These are phyloP conservation scores for Neoboletus magnificus DNA, from an alignment of 768 basidiomycete genomes.

Conservation along the genomic window DNA sequence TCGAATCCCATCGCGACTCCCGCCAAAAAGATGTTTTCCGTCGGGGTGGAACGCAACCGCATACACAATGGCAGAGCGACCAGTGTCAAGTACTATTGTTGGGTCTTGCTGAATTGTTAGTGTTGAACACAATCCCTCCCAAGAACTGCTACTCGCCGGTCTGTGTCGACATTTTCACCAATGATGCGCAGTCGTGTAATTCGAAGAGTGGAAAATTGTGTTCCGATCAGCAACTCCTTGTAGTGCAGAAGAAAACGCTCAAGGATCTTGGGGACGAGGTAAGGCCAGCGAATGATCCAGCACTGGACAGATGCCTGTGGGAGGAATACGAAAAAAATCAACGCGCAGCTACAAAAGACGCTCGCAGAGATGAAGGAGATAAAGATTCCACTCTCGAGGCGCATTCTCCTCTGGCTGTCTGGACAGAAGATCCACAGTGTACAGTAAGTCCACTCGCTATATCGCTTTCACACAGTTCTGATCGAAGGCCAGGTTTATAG, in stretches of 20 bases:
- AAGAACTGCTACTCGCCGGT: neutral
- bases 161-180: neutral
- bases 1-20: neutral
- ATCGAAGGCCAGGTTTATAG: neutral
- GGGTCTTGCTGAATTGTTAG: too few relatives aligned
- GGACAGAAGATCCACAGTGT: conserved; percentile 3
- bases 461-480: neutral
- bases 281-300: conserved; percentile 7
- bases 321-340: conserved; percentile 11
- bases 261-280: conserved; percentile 19
- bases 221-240: conserved; percentile 18
- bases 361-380: conserved; percentile 21
- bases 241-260: conserved; percentile 11
- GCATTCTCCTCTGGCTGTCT: conserved; percentile 7
- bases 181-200: neutral
- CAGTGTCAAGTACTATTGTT: too few relatives aligned
- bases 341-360: conserved; percentile 10
- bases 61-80: too few relatives aligned
- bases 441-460: neutral
- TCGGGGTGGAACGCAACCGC: too few relatives aligned
- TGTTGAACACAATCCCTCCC: neutral
- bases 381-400: conserved; percentile 14
- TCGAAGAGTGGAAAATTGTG: neutral
- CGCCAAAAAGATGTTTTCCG: too few relatives aligned
- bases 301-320: conserved; percentile 5